Evolutionary conservation across 768 basidiomycete species (phyloP), one percentile per base, ranked within the genome.

Genomic region (Boletus rubropictus): DNA sequence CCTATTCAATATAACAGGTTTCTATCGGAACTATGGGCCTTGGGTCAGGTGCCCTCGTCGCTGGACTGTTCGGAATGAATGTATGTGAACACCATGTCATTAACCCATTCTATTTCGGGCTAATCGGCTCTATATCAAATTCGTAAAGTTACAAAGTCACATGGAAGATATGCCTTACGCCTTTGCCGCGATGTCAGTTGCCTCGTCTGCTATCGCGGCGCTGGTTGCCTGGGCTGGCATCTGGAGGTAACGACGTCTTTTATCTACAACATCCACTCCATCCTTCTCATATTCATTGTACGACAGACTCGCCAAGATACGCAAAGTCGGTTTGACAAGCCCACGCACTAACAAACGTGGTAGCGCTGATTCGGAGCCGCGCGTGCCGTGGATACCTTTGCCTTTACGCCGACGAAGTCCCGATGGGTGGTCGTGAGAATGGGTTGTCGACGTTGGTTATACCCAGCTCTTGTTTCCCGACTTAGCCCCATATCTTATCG

Each of bases 51-150:
- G 91, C 94, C 14, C 73, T 97, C 29, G 70, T 95, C 7, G 92
- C 92, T 39, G 93, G 94, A 5, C 61, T 96, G 4, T 95, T 97
- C 57, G 94, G 94, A 14, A 97, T 97, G 94, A 97, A 96, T 65
- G 92, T 94, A 61, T 60, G 89, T 70, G 54, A 48, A 44, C n/a
- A 27, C 37, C 15, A 14, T 24, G 17, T 37, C 39, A 11, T 39
- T 18, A 49, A 39, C 52, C 53, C 49, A 43, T 59, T 57, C 56
- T 39, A 50, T 56, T 56, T 56, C 39, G n/a, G 61, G 46, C 49
- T 57, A 54, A 64, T 53, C 47, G 14, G 17, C 14, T 42, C 46
- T 14, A 51, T 58, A 50, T 56, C 42, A 57, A 54, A 54, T 54
- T 48, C 57, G 37, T 59, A 37, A 65, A 87, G 91, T 73, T 94